These are phyloP conservation scores for Lactarius quietus DNA, from an alignment of 768 basidiomycete species.

Conservation along the genomic window DNA sequence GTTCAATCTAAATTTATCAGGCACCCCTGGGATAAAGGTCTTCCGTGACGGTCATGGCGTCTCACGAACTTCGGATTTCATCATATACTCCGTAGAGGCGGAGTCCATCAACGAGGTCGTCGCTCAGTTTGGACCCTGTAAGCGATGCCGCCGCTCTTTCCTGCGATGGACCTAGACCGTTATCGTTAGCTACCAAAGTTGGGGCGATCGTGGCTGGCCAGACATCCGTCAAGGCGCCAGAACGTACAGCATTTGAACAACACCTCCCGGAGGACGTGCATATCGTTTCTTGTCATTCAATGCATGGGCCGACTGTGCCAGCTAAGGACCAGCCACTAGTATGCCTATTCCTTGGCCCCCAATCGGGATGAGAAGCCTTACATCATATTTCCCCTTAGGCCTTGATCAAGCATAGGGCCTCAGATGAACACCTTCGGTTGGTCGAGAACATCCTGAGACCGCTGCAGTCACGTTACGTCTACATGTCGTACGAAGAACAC, in stretches of 20 bases:
- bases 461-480: slow-evolving; percentile 81
- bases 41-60: slow-evolving; percentile 83
- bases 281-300: slow-evolving; percentile 90
- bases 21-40: slow-evolving; percentile 58
- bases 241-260: slow-evolving; percentile 83
- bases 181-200: slow-evolving; percentile 74
- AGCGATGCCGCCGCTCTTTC: slow-evolving; percentile 32
- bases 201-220: slow-evolving; percentile 93
- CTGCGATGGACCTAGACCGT: background rate
- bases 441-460: slow-evolving; percentile 82
- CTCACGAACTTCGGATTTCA: slow-evolving; percentile 85
- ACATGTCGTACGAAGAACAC: slow-evolving; percentile 95
- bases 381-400: slow-evolving; percentile 47
- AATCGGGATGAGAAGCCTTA: background rate
- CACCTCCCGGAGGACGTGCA: slow-evolving; percentile 81
- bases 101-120: slow-evolving; percentile 85
- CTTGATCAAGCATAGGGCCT: slow-evolving; percentile 81
- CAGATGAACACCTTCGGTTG: slow-evolving; percentile 63
- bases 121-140: slow-evolving; percentile 86
- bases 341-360: slow-evolving; percentile 28
- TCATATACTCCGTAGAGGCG: slow-evolving; percentile 94
- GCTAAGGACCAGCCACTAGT: slow-evolving; percentile 90
- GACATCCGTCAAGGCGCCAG: slow-evolving; percentile 95
- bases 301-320: slow-evolving; percentile 90
- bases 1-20: slow-evolving; percentile 33